Evolutionary conservation across 768 basidiomycete genomes (phyloP).

Genomic region (Auricularia heimuer): DNA sequence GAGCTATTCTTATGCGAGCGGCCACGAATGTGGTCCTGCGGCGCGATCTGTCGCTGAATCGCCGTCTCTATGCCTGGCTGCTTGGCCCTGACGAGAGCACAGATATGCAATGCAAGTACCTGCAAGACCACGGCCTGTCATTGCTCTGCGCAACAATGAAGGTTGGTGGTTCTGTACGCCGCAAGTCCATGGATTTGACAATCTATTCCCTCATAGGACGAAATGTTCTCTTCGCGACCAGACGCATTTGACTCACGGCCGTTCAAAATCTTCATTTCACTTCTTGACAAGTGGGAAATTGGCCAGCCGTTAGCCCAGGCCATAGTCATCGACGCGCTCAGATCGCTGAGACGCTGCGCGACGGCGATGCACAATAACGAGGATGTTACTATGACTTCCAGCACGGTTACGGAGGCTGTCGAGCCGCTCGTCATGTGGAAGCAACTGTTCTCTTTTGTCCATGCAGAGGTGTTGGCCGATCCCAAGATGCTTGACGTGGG

Average conservation of each 20-base stretch:
- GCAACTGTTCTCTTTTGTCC: constrained; percentile 49
- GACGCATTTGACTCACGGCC: constrained; percentile 75
- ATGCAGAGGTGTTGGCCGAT: constrained; percentile 36
- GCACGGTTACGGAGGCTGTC: constrained; percentile 82
- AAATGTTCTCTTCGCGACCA: constrained; percentile 64
- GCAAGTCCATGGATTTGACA: not conserved
- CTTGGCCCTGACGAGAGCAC: constrained; percentile 73
- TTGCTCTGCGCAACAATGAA: constrained; percentile 61
- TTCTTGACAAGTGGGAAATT: constrained; percentile 96
- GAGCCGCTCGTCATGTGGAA: constrained; percentile 88
- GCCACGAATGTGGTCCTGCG: constrained; percentile 84
- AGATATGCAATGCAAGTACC: constrained; percentile 63
- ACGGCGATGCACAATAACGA: constrained; percentile 1
- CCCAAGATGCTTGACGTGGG: not conserved
- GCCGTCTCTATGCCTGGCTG: constrained; percentile 88
- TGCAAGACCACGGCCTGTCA: constrained; percentile 60
- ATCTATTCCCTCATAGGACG: constrained; percentile 35
- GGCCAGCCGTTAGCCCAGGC: constrained; percentile 70
- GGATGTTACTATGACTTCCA: constrained; percentile 73
- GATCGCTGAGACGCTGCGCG: constrained; percentile 58
- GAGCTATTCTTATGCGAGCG: constrained; percentile 74
- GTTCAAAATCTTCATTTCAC: constrained; percentile 91
- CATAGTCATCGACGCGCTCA: constrained; percentile 72
- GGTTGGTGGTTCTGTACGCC: constrained; percentile 26
- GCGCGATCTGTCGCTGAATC: constrained; percentile 85